Percentiles rank a stretch among this genome's conserved stretches.
These are phyloP conservation scores for Vinca minor DNA, from an alignment of 257 asterid species.

Conservation along the genomic window DNA sequence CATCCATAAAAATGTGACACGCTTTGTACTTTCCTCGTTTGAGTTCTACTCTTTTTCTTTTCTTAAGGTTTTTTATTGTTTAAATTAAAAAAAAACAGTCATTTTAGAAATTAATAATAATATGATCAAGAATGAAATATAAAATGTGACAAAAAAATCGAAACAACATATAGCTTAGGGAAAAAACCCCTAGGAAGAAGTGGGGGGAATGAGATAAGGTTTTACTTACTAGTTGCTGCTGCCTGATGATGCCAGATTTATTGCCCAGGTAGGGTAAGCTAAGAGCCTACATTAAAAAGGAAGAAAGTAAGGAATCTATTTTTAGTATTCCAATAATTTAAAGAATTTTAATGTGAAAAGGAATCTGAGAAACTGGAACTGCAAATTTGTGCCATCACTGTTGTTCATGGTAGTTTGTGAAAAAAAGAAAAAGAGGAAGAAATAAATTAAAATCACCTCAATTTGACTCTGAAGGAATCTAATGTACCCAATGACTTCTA, in stretches of 20 bases:
- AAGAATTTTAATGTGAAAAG: conserved; percentile 8
- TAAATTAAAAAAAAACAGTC: too few species aligned
- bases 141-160: too few species aligned
- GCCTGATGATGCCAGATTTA: conserved; percentile 38
- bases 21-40: too few species aligned
- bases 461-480: conserved; percentile 85
- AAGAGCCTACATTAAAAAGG: conserved; percentile 58
- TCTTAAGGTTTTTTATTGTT: too few species aligned
- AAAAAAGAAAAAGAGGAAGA: conserved; percentile 20
- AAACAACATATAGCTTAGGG: too few species aligned
- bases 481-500: conserved; percentile 79
- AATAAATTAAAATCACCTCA: conserved; percentile 44
- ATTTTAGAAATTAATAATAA: too few species aligned
- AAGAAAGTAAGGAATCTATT: too few species aligned
- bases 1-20: too few species aligned
- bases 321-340: too few species aligned
- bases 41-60: too few species aligned
- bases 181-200: not conserved
- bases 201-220: too few species aligned
- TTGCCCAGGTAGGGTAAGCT: conserved; percentile 61
- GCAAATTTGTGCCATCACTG: conserved; percentile 7
- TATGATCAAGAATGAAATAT: too few species aligned
- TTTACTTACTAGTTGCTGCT: conserved; percentile 37
- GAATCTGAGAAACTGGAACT: conserved; percentile 8
- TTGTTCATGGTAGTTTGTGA: conserved; percentile 24